Evolutionary conservation across 768 basidiomycete genomes (phyloP), one percentile per base, ranked within the genome.

Genomic region (Chalciporus piperatus): DNA sequence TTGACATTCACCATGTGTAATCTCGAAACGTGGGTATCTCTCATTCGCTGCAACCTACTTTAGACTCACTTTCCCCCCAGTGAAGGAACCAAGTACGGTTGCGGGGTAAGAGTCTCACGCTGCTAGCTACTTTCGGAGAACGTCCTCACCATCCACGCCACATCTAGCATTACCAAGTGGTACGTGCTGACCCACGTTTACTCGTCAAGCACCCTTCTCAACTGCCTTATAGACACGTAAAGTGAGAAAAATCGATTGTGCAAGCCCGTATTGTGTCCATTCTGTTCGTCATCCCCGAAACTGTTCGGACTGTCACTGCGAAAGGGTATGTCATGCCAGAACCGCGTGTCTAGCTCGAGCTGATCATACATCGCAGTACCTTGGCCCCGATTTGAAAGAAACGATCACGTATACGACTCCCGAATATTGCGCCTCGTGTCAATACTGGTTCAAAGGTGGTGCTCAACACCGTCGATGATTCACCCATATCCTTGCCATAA

Each of bases 51-150:
- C 53, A 23, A 30, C 55, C 16, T 53, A 48, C 57, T 48, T 64
- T 42, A 49, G 51, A 37, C 56, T 38, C 61, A 68, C 45, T 70
- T 63, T 60, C 57, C 67, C 51, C 50, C 50, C 72, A 89, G 87
- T 61, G 84, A 87, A 77, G 88, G 85, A 57, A 83, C 79, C 55
- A 82, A 83, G 72, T 75, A 83, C 63, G 86, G 84, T 63, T 91
- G 89, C 67, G 88, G 88, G 65, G 68, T 62, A 68, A 68, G 61
- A 57, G 20, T 65, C 58, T 51, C 69, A 63, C 69, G 67, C 62
- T 10, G 6, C 48, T 48, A 27, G 35, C 13, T 47, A 38, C 17
- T 35, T 42, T 28, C 10, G 3, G 4, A 33, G 20, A 20, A 11
- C 12, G 9, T 50, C 50, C 50, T 47, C 28, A 57, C 27, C 55